Percentiles rank a stretch among this genome's conserved stretches.
Evolutionary conservation across 345 rosid genomes (phyloP).

Genomic region (Mangifera indica): DNA sequence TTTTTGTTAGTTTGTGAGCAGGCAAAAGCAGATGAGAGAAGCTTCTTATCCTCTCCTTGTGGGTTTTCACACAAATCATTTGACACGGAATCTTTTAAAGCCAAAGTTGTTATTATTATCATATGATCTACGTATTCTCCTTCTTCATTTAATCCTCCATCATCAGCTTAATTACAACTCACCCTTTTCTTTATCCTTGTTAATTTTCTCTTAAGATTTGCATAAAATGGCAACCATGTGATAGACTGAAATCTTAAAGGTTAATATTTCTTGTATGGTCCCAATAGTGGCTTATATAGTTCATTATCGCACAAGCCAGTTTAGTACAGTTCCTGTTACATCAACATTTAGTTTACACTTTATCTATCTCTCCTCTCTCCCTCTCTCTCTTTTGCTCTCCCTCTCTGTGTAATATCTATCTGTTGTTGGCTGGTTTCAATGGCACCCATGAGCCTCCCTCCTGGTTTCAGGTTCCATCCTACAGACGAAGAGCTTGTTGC

Average conservation of each 20-base stretch:
- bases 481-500: conserved; percentile 82
- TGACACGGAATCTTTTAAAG: conserved; percentile 54
- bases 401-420: no score
- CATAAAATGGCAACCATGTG: conserved; percentile 36
- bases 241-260: conserved; percentile 11
- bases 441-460: conserved; percentile 81
- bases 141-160: conserved; percentile 1
- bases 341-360: conserved; percentile 12
- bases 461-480: conserved; percentile 84
- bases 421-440: conserved; percentile 17
- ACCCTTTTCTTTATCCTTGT: conserved; percentile 4
- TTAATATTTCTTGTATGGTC: not conserved
- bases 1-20: conserved; percentile 43
- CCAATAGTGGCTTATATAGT: conserved; percentile 40
- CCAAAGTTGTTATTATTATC: conserved; percentile 11
- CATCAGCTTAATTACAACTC: conserved; percentile 14
- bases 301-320: conserved; percentile 31
- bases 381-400: not conserved
- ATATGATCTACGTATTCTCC: no score
- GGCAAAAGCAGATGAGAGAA: conserved; percentile 50
- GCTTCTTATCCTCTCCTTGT: conserved; percentile 41
- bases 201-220: not conserved
- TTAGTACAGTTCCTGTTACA: conserved; percentile 21
- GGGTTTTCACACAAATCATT: conserved; percentile 47
- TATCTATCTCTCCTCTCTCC: conserved; percentile 12